These are phyloP conservation scores for Spiraea crenata DNA, from an alignment of 331 rosid species.

Conservation along the genomic window DNA sequence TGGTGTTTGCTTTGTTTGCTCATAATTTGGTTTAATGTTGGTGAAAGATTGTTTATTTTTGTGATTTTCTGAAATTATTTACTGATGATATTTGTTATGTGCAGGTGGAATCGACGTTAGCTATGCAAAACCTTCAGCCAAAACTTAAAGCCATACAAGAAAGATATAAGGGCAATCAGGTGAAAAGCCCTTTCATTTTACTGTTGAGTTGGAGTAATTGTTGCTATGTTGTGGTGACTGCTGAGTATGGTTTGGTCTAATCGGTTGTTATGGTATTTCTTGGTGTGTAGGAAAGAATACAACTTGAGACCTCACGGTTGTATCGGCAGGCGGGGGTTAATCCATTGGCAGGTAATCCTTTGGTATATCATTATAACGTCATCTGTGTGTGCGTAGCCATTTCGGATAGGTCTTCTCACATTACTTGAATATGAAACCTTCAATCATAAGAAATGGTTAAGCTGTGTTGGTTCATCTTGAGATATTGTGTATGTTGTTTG, in stretches of 20 bases:
- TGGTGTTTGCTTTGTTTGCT: constrained; percentile 19
- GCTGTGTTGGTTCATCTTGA: neutral
- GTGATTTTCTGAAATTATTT: neutral
- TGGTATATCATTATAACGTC: neutral
- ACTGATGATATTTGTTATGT: constrained; percentile 1
- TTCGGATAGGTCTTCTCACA: neutral
- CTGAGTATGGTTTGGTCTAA: neutral
- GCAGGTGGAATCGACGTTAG: constrained; percentile 93
- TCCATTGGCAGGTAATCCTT: constrained; percentile 82
- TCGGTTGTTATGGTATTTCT: constrained; percentile 19
- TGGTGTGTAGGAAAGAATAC: constrained; percentile 90
- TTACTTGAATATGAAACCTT: neutral
- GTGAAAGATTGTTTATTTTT: neutral
- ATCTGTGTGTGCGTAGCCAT: neutral
- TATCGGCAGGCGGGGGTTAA: constrained; percentile 95
- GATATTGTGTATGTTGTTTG: neutral
- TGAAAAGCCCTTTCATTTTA: constrained; percentile 34
- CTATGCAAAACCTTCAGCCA: constrained; percentile 99
- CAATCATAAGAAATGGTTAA: neutral
- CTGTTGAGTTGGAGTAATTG: constrained; percentile 20
- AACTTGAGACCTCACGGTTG: constrained; percentile 95
- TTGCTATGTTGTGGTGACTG: neutral
- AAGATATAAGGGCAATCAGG: constrained; percentile 98
- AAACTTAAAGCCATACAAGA: constrained; percentile 95
- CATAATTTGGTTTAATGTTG: constrained; percentile 14